A percentile compares a stretch with the other conserved stretches of the same genome.
phyloP scores from a whole-genome alignment of 495 filamentous ascomycete genomes.

The Penicillium nucicola region DNA sequence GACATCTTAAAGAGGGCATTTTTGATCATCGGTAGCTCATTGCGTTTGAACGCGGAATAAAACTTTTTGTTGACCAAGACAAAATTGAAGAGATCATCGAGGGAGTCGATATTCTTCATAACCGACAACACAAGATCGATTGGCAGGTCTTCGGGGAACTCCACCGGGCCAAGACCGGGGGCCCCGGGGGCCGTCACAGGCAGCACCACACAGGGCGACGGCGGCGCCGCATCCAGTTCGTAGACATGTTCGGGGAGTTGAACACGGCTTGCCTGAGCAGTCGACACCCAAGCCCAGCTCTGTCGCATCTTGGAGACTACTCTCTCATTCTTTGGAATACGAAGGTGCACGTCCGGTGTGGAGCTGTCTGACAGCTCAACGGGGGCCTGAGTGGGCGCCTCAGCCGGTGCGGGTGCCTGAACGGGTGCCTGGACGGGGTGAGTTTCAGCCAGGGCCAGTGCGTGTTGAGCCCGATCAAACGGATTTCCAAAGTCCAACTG shows the following conservation, averaged over 20 bases:
- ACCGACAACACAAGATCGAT: slow-evolving; percentile 51
- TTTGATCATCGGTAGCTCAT: slow-evolving; percentile 56
- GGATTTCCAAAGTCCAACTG: slow-evolving; percentile 10
- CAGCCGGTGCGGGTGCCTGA: too few species aligned
- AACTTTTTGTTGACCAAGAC: slow-evolving; percentile 56
- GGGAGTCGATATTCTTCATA: slow-evolving; percentile 45
- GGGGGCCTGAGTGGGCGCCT: too few species aligned
- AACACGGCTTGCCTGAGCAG: slow-evolving; percentile 18
- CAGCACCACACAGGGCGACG: slow-evolving; percentile 18
- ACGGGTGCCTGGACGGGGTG: too few species aligned
- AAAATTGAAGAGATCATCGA: slow-evolving; percentile 57
- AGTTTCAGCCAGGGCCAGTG: too few species aligned
- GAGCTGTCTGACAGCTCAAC: background rate
- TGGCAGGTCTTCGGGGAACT: slow-evolving; percentile 39
- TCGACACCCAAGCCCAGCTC: slow-evolving; percentile 12
- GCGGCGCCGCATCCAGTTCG: slow-evolving; percentile 36
- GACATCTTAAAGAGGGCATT: slow-evolving; percentile 54
- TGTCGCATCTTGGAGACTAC: slow-evolving; percentile 15
- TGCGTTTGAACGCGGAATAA: slow-evolving; percentile 58
- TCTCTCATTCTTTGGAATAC: too few species aligned
- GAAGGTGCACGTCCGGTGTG: background rate
- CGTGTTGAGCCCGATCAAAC: slow-evolving; percentile 4
- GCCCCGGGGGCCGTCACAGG: slow-evolving; percentile 10
- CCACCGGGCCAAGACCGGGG: background rate
- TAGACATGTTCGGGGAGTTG: slow-evolving; percentile 27